These are phyloP conservation scores for Clitopilus passeckerianus DNA, from an alignment of 768 basidiomycete genomes.

Conservation along the genomic window DNA sequence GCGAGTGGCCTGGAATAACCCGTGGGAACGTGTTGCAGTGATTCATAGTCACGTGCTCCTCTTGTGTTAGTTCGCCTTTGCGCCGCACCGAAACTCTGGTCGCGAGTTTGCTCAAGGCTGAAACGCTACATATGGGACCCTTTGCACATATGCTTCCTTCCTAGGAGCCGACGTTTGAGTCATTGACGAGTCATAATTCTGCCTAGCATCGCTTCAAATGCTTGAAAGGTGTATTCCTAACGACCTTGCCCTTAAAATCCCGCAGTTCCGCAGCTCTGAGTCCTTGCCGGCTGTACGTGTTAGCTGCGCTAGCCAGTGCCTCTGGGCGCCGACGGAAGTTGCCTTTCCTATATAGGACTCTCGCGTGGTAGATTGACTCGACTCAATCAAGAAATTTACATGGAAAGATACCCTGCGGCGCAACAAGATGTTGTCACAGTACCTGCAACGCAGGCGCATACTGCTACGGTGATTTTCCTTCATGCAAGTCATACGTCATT, in stretches of 20 bases:
- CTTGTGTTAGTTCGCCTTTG: neutral
- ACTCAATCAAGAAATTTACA: neutral
- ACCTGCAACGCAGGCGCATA: constrained; percentile 33
- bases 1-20: neutral
- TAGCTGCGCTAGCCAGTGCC: neutral
- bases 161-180: neutral
- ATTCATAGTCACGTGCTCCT: neutral
- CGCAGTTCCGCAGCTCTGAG: neutral
- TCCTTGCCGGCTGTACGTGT: neutral
- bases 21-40: neutral
- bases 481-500: constrained; percentile 41
- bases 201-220: neutral
- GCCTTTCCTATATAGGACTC: neutral
- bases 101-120: neutral
- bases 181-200: neutral
- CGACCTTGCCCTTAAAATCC: neutral
- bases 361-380: neutral
- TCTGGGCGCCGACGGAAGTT: neutral
- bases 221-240: neutral
- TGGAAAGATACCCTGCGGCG: constrained; percentile 7
- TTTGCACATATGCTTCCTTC: neutral
- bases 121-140: neutral
- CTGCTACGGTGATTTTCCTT: constrained; percentile 67
- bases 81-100: neutral
- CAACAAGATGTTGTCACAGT: constrained; percentile 11